A percentile compares a stretch with the other conserved stretches of the same genome.
phyloP scores from a whole-genome alignment of 2,329 filamentous ascomycete genomes.

The Cytospora piceae region DNA sequence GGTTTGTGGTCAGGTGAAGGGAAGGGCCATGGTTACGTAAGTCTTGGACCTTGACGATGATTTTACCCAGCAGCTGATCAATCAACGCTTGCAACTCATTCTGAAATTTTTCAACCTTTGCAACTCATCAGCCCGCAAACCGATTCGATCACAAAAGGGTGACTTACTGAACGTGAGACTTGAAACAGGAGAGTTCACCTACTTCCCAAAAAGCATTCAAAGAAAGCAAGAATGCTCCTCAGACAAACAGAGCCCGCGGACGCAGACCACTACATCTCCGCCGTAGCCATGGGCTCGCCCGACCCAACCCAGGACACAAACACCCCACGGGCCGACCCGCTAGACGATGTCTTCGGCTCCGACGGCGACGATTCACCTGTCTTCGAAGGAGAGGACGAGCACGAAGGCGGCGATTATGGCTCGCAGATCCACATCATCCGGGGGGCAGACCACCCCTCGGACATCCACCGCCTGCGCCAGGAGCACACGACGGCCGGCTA shows the following conservation, averaged over 20 bases:
- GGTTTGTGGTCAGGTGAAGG: background rate
- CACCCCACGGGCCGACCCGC: slow-evolving; percentile 16
- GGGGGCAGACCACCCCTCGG: slow-evolving; percentile 53
- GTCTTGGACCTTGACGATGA: slow-evolving; percentile 1
- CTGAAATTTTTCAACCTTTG: background rate
- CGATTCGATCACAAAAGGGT: background rate
- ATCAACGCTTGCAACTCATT: background rate
- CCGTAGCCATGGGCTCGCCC: slow-evolving; percentile 11
- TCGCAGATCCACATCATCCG: background rate
- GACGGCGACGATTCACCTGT: background rate
- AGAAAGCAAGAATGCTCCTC: slow-evolving; percentile 23
- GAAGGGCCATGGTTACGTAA: background rate
- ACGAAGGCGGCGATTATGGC: background rate
- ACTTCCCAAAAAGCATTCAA: background rate
- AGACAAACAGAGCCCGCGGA: slow-evolving; percentile 29
- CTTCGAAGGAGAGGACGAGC: background rate
- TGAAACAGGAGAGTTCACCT: background rate
- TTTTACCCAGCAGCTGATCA: background rate
- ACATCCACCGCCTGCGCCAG: slow-evolving; percentile 73
- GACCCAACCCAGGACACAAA: slow-evolving; percentile 3
- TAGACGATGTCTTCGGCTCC: slow-evolving; percentile 30
- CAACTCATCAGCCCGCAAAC: background rate
- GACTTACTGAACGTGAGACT: background rate
- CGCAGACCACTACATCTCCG: slow-evolving; percentile 24
- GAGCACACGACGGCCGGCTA: slow-evolving; percentile 87